Evolutionary conservation across 2,329 filamentous ascomycete species (phyloP).

Genomic region (Drechslera avenae): DNA sequence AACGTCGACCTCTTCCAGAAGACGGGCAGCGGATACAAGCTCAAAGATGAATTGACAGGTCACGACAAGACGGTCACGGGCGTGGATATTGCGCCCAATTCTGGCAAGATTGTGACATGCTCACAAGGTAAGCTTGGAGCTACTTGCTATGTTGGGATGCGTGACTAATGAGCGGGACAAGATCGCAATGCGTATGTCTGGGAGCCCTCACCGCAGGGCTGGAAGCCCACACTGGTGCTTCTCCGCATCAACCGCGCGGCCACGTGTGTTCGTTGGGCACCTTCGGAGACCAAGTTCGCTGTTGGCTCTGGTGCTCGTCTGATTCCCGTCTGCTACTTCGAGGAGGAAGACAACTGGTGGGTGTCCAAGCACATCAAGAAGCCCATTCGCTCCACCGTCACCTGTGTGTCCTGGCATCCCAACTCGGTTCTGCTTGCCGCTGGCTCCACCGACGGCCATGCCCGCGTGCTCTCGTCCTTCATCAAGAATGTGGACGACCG

Average conservation of each 20-base stretch:
- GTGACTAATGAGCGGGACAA: conserved; percentile 54
- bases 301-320: conserved; percentile 94
- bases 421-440: conserved; percentile 95
- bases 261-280: conserved; percentile 96
- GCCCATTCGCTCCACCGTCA: conserved; percentile 96
- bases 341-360: conserved; percentile 99
- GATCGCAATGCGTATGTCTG: conserved; percentile 98
- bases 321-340: conserved; percentile 97
- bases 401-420: conserved; percentile 93
- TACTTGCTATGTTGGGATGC: neutral
- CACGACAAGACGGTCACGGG: conserved; percentile 97
- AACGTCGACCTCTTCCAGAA: conserved; percentile 85
- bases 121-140: conserved; percentile 72
- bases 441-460: conserved; percentile 96
- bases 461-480: conserved; percentile 91
- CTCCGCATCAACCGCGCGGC: conserved; percentile 96
- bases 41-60: conserved; percentile 91
- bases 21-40: conserved; percentile 73
- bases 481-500: conserved; percentile 91
- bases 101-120: conserved; percentile 94
- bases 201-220: conserved; percentile 90
- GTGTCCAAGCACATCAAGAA: conserved; percentile 99
- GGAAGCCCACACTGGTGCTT: conserved; percentile 96
- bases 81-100: conserved; percentile 90
- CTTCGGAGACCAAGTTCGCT: conserved; percentile 95